Evolutionary conservation across 2,329 filamentous ascomycete genomes (phyloP).

Genomic region (Aspergillus neoniger): DNA sequence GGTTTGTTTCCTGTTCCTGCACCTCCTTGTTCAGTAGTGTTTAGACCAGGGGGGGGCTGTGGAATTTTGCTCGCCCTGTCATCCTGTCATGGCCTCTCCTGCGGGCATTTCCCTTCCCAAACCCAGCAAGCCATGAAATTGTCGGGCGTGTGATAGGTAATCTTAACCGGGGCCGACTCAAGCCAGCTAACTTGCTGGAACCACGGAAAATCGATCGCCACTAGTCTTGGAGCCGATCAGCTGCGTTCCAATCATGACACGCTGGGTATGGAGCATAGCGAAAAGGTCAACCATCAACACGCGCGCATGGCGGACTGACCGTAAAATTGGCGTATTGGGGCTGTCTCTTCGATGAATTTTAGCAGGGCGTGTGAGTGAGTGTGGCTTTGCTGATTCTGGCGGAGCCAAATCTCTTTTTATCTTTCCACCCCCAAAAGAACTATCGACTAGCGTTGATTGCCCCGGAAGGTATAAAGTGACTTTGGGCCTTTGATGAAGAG

Average conservation of each 20-base stretch:
- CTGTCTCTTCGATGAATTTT: not conserved
- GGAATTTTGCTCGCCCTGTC: not conserved
- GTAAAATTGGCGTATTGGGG: slow-evolving; percentile 2
- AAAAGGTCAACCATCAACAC: not conserved
- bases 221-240: slow-evolving; percentile 16
- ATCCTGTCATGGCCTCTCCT: not conserved
- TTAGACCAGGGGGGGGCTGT: not conserved
- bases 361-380: not conserved
- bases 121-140: not conserved
- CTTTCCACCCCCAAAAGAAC: not conserved
- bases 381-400: not conserved
- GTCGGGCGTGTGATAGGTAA: slow-evolving; percentile 13
- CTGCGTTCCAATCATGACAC: slow-evolving; percentile 2
- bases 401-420: not conserved
- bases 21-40: not conserved
- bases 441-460: not conserved
- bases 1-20: slow-evolving; percentile 1
- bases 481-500: not conserved
- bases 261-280: not conserved
- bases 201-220: slow-evolving; percentile 23
- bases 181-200: slow-evolving; percentile 10
- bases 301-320: not conserved
- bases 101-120: not conserved
- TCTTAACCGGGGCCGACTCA: slow-evolving; percentile 10
- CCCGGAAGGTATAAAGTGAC: not conserved